phyloP scores from a whole-genome alignment of 768 basidiomycete genomes.

The Termitomyces sp. region DNA sequence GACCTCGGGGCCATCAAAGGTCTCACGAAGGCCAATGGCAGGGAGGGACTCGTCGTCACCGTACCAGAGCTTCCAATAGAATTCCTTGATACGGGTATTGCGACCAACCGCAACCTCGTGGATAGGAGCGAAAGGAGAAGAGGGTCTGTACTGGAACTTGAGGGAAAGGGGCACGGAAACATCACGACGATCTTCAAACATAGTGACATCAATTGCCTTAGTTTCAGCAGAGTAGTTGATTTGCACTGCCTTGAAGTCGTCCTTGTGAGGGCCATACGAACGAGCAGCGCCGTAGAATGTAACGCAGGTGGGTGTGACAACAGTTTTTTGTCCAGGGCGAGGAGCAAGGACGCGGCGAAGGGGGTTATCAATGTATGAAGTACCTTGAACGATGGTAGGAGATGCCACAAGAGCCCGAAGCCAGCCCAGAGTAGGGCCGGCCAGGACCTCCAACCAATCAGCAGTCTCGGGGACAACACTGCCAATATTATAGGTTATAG shows the following conservation, averaged over 20 bases:
- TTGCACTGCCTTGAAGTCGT: constrained; percentile 78
- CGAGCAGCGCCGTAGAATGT: constrained; percentile 74
- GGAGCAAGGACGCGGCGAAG: constrained; percentile 83
- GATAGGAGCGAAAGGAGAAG: constrained; percentile 86
- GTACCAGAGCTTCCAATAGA: constrained; percentile 99
- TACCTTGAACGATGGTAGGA: constrained; percentile 81
- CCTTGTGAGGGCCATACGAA: constrained; percentile 67
- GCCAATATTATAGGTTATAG: constrained; percentile 47
- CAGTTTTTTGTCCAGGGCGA: constrained; percentile 71
- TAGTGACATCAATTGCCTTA: constrained; percentile 58
- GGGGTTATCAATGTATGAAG: constrained; percentile 83
- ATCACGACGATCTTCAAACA: constrained; percentile 80
- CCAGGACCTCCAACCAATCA: constrained; percentile 80
- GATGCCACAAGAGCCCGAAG: constrained; percentile 79
- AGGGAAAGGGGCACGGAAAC: constrained; percentile 75
- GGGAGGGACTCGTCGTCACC: constrained; percentile 79
- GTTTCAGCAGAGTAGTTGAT: constrained; percentile 51
- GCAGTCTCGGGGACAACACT: constrained; percentile 48
- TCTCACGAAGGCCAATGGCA: constrained; percentile 71
- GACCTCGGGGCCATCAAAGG: constrained; percentile 84
- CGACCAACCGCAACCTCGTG: constrained; percentile 82
- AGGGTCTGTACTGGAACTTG: constrained; percentile 81
- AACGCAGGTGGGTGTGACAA: constrained; percentile 58
- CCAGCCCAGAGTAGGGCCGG: constrained; percentile 82
- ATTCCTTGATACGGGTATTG: constrained; percentile 89